A percentile compares a stretch with the other conserved stretches of the same genome.
Conservation (phyloP, 2,329 filamentous ascomycete genomes). For the Calycina herbarum region DNA sequence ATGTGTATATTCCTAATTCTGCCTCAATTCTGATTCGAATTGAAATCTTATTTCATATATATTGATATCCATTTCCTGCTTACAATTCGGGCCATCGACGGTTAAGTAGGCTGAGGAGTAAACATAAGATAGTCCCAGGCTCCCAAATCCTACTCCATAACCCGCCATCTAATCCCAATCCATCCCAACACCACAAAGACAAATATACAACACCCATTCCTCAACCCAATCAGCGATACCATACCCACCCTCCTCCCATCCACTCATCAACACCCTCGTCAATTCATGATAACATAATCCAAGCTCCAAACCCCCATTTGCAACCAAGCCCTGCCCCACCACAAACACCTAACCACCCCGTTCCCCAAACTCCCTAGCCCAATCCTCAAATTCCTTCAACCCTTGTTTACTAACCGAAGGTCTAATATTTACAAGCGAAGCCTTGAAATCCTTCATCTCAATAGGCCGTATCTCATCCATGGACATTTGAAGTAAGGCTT, state of each 20-base stretch:
- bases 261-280: not conserved
- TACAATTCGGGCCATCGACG: too few relatives aligned
- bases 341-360: conserved; percentile 63
- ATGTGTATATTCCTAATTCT: too few relatives aligned
- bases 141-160: not conserved
- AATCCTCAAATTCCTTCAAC: conserved; percentile 87
- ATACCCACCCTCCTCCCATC: not conserved
- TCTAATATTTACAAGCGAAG: conserved; percentile 80
- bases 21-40: too few relatives aligned
- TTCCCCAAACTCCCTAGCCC: conserved; percentile 92
- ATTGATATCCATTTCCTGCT: too few relatives aligned
- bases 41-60: too few relatives aligned
- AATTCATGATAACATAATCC: not conserved
- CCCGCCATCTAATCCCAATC: not conserved
- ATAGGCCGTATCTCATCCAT: conserved; percentile 95
- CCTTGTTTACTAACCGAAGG: conserved; percentile 87
- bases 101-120: too few relatives aligned
- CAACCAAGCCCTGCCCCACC: not conserved
- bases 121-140: too few relatives aligned
- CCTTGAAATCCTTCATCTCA: conserved; percentile 75
- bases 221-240: not conserved
- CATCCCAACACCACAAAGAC: not conserved
- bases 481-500: conserved; percentile 83
- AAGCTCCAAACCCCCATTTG: not conserved
- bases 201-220: not conserved